These are phyloP conservation scores for Chaetoceros tenuissimus DNA, from an alignment of 108 stramenopile genomes.

Conservation along the genomic window DNA sequence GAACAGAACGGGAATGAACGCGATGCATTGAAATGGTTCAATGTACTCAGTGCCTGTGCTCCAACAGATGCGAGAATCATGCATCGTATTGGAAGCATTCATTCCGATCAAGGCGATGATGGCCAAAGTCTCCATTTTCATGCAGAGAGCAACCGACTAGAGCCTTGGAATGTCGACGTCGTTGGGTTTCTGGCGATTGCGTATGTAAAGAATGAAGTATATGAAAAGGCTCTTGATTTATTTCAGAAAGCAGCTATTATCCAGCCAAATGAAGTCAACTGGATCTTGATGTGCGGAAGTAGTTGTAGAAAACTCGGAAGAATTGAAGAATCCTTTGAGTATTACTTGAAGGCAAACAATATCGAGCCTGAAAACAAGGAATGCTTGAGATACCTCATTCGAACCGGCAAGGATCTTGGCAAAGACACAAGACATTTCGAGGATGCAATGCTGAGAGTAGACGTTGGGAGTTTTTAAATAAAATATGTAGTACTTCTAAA, in stretches of 20 bases:
- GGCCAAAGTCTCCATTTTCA: constrained; percentile 59
- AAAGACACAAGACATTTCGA: no score
- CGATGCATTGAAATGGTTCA: constrained; percentile 65
- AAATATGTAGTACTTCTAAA: no score
- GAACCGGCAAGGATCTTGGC: no score
- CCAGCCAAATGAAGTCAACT: constrained; percentile 83
- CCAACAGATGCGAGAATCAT: constrained; percentile 66
- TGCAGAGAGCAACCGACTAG: constrained; percentile 69
- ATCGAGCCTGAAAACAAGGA: background rate
- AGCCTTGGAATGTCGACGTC: constrained; percentile 79
- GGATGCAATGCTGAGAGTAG: no score
- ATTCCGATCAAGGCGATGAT: constrained; percentile 42
- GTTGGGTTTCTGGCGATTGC: constrained; percentile 81
- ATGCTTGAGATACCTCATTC: no score
- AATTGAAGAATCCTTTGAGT: constrained; percentile 41
- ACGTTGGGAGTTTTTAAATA: no score
- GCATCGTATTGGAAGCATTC: constrained; percentile 69
- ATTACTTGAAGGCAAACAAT: constrained; percentile 38
- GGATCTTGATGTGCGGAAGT: constrained; percentile 77
- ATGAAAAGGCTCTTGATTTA: constrained; percentile 77
- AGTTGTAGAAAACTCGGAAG: constrained; percentile 70
- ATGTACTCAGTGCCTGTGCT: constrained; percentile 65
- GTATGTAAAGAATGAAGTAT: constrained; percentile 85
- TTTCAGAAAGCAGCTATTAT: constrained; percentile 78
- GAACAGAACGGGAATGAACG: constrained; percentile 33